Evolutionary conservation across 2,329 filamentous ascomycete genomes (phyloP).

Genomic region (Bipolaris oryzae): DNA sequence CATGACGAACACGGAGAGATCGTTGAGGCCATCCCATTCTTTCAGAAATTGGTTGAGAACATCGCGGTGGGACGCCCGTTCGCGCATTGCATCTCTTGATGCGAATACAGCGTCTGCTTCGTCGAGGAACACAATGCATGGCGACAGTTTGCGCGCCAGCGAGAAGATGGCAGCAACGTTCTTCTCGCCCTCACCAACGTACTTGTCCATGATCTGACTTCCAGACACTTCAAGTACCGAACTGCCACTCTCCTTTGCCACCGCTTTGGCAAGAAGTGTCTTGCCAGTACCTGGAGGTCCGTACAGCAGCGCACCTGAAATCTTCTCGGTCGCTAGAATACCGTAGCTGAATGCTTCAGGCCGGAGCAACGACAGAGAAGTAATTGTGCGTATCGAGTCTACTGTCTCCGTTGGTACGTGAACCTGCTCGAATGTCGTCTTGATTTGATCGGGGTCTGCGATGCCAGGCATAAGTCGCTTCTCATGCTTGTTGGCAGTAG

Average conservation of each 20-base stretch:
- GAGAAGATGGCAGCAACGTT: conserved; percentile 89
- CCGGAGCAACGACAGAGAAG: conserved; percentile 81
- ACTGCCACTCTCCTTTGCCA: conserved; percentile 69
- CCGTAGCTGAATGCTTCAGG: conserved; percentile 97
- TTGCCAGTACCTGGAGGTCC: conserved; percentile 80
- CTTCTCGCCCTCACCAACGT: conserved; percentile 94
- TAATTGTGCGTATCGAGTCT: conserved; percentile 85
- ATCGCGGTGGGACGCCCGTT: conserved; percentile 77
- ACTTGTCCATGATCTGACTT: conserved; percentile 94
- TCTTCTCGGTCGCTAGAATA: conserved; percentile 86
- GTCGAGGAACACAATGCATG: conserved; percentile 95
- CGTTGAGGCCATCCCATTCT: conserved; percentile 93
- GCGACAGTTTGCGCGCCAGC: conserved; percentile 86
- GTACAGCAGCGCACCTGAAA: conserved; percentile 86
- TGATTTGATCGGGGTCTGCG: conserved; percentile 79
- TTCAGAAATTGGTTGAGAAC: conserved; percentile 96
- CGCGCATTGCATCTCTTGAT: conserved; percentile 69
- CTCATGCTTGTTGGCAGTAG: conserved; percentile 71
- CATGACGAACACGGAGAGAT: conserved; percentile 91
- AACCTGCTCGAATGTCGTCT: conserved; percentile 85
- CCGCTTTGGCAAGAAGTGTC: conserved; percentile 66
- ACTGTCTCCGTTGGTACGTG: conserved; percentile 83
- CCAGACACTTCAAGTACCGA: conserved; percentile 83
- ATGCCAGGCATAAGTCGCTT: conserved; percentile 82
- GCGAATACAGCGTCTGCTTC: conserved; percentile 94